Percentiles rank a stretch among this genome's conserved stretches.
Conservation (phyloP, 2,329 filamentous ascomycete genomes). For the Aspergillus viridinutans region DNA sequence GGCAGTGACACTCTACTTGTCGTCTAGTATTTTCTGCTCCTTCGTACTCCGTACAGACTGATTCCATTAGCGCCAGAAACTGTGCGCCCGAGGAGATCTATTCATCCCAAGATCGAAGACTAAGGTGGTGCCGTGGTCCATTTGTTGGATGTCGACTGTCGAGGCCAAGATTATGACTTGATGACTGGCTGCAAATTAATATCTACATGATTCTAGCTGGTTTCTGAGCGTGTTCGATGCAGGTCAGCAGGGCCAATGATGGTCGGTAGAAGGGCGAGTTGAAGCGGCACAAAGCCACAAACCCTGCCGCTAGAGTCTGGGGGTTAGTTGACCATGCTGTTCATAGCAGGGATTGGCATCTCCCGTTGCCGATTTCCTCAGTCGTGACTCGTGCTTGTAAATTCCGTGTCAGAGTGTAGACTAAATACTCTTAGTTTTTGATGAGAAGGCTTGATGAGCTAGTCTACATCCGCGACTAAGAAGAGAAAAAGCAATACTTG, state of each 20-base stretch:
- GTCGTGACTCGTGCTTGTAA: background rate
- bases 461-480: background rate
- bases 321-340: background rate
- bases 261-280: conserved; percentile 1
- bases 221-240: conserved; percentile 4
- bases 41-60: no score
- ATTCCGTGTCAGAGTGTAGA: background rate
- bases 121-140: background rate
- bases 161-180: background rate
- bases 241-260: background rate
- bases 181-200: background rate
- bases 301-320: background rate
- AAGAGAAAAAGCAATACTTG: background rate
- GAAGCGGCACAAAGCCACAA: conserved; percentile 1
- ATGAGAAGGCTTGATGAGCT: background rate
- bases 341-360: conserved; percentile 6
- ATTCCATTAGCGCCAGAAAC: no score
- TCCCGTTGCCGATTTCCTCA: conserved; percentile 6
- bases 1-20: background rate
- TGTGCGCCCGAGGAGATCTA: background rate
- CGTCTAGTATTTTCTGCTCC: background rate
- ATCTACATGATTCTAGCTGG: background rate
- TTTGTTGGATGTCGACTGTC: background rate
- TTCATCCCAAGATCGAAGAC: background rate
- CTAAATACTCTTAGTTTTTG: background rate